Evolutionary conservation across 345 rosid species (phyloP).

Genomic region (Brassica rapa): DNA sequence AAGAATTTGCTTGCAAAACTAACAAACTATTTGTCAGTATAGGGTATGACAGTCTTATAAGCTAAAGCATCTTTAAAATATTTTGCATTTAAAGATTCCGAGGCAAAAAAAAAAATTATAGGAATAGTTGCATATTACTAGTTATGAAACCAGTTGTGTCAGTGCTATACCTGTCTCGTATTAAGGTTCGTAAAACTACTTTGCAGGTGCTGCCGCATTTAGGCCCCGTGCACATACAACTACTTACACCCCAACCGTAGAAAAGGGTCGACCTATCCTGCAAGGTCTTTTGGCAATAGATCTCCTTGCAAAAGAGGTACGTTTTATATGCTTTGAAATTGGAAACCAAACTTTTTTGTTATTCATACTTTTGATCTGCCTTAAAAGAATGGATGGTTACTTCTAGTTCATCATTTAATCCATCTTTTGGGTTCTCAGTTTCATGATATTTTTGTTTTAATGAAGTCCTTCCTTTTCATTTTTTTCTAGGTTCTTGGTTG

Average conservation of each 20-base stretch:
- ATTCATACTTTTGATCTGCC: constrained; percentile 10
- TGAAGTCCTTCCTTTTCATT: constrained; percentile 21
- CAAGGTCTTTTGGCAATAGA: constrained; percentile 98
- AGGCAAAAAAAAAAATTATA: constrained; percentile 18
- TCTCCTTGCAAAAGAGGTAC: constrained; percentile 93
- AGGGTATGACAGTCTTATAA: constrained; percentile 16
- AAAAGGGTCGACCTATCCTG: constrained; percentile 95
- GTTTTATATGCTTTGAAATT: constrained; percentile 37
- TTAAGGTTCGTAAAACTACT: constrained; percentile 24
- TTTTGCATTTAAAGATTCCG: constrained; percentile 13
- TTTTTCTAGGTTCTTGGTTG: constrained; percentile 82
- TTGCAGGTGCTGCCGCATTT: constrained; percentile 95
- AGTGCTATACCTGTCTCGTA: constrained; percentile 6
- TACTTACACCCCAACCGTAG: constrained; percentile 67
- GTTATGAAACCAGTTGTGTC: constrained; percentile 5
- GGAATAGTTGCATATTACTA: constrained; percentile 6
- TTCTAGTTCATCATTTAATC: not conserved
- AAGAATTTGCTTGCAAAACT: constrained; percentile 20
- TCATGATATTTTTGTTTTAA: constrained; percentile 19
- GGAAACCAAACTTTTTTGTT: constrained; percentile 25
- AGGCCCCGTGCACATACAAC: constrained; percentile 80
- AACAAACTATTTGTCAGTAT: constrained; percentile 12
- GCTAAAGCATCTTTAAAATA: not conserved
- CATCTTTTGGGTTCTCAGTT: not conserved
- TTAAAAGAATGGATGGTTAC: not conserved